A percentile compares a stretch with the other conserved stretches of the same genome.
Evolutionary conservation across 148 eudicot genomes (phyloP).

Genomic region (Chenopodium formosanum): DNA sequence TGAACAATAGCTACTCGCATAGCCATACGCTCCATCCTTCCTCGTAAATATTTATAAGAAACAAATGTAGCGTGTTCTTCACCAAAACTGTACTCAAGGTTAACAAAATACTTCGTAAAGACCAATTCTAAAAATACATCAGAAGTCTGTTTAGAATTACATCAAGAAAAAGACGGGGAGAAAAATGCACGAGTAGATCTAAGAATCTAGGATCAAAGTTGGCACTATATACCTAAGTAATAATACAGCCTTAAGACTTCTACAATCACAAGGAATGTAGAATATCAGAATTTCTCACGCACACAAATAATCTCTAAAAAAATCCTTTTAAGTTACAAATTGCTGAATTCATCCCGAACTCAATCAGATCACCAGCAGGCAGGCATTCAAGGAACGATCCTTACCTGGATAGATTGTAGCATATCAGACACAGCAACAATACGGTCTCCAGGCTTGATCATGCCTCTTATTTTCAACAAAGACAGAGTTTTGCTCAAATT

Average conservation of each 20-base stretch:
- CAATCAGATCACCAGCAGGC: not conserved
- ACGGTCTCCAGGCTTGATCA: conserved; percentile 36
- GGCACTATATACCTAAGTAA: not conserved
- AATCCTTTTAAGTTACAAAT: not conserved
- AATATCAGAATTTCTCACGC: not conserved
- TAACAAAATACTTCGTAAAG: not conserved
- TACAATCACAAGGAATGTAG: conserved; percentile 1
- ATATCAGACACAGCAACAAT: conserved; percentile 36
- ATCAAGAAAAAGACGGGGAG: not conserved
- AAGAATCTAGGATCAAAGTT: not conserved
- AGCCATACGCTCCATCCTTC: not conserved
- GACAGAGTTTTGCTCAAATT: conserved; percentile 31
- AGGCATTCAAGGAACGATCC: conserved; percentile 23
- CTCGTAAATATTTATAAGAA: not conserved
- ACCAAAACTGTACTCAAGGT: not conserved
- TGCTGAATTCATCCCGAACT: not conserved
- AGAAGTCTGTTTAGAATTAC: not conserved
- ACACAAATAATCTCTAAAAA: not conserved
- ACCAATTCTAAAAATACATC: not conserved
- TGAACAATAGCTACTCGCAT: not conserved
- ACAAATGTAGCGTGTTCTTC: not conserved
- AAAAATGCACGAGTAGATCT: not conserved
- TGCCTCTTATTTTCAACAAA: conserved; percentile 27
- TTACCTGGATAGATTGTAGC: conserved; percentile 36
- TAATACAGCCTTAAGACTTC: not conserved